These are phyloP conservation scores for Paspalum notatum DNA, from an alignment of 176 grass and related monocot genomes.

Conservation along the genomic window DNA sequence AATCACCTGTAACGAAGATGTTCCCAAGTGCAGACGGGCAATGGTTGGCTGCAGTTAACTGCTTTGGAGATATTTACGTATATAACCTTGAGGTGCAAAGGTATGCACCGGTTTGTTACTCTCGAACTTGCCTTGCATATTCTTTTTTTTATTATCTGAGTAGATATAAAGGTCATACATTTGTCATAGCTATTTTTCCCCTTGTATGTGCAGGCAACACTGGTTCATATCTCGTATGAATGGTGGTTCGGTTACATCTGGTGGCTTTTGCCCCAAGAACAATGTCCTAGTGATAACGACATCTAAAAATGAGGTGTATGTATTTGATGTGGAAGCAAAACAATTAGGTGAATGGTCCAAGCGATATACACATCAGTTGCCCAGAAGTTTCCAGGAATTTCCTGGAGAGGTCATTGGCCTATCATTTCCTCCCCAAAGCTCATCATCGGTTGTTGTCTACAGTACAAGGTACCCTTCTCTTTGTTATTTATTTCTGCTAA, in stretches of 20 bases:
- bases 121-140: not conserved
- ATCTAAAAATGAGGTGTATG: constrained; percentile 87
- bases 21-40: constrained; percentile 88
- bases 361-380: constrained; percentile 59
- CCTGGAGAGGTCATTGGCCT: constrained; percentile 94
- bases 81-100: constrained; percentile 90
- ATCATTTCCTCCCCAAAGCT: constrained; percentile 66
- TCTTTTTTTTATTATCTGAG: not conserved
- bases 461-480: constrained; percentile 71
- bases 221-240: constrained; percentile 95
- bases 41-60: constrained; percentile 85
- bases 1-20: constrained; percentile 90
- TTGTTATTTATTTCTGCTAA: constrained; percentile 12
- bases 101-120: constrained; percentile 45
- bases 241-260: constrained; percentile 81
- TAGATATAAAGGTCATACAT: not conserved
- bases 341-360: constrained; percentile 93
- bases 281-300: constrained; percentile 86
- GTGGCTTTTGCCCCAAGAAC: constrained; percentile 88
- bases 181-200: not conserved
- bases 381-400: constrained; percentile 93
- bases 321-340: constrained; percentile 97
- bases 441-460: constrained; percentile 77
- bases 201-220: constrained; percentile 71
- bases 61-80: constrained; percentile 90